Percentiles rank a stretch among this genome's conserved stretches.
Conservation (phyloP, 2,329 filamentous ascomycete genomes). For the Aspergillus glaucus region DNA sequence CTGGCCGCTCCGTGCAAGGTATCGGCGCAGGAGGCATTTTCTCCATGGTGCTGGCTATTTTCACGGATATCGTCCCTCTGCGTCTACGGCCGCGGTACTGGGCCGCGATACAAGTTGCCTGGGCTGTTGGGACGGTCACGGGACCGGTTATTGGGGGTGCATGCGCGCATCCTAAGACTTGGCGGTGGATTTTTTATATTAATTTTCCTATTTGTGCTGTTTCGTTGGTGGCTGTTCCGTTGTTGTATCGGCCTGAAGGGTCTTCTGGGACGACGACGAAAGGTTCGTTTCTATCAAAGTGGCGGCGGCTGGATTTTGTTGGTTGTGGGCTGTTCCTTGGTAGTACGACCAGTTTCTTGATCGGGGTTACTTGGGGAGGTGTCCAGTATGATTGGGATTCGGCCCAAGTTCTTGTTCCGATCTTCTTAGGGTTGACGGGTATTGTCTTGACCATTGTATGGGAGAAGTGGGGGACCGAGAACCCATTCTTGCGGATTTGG, state of each 20-base stretch:
- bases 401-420: conserved; percentile 56
- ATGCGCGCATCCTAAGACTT: conserved; percentile 33
- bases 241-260: conserved; percentile 51
- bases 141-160: conserved; percentile 39
- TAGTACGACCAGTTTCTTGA: conserved; percentile 53
- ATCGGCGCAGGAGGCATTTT: conserved; percentile 42
- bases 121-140: conserved; percentile 34
- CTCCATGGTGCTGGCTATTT: conserved; percentile 38
- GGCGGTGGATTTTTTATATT: conserved; percentile 35
- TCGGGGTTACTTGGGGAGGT: conserved; percentile 60
- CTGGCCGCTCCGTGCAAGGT: conserved; percentile 40
- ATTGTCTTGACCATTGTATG: conserved; percentile 50
- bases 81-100: conserved; percentile 35
- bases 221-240: conserved; percentile 33
- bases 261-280: conserved; percentile 25
- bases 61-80: conserved; percentile 41
- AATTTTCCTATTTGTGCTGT: conserved; percentile 31
- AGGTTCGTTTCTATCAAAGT: conserved; percentile 42
- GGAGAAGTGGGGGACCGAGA: conserved; percentile 45
- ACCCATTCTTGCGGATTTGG: conserved; percentile 45
- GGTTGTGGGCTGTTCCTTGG: conserved; percentile 57
- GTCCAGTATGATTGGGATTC: conserved; percentile 60
- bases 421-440: conserved; percentile 50
- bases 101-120: conserved; percentile 35
- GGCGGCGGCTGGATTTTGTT: conserved; percentile 56